These are phyloP conservation scores for Lactarius indigo DNA, from an alignment of 768 basidiomycete genomes.

Conservation along the genomic window DNA sequence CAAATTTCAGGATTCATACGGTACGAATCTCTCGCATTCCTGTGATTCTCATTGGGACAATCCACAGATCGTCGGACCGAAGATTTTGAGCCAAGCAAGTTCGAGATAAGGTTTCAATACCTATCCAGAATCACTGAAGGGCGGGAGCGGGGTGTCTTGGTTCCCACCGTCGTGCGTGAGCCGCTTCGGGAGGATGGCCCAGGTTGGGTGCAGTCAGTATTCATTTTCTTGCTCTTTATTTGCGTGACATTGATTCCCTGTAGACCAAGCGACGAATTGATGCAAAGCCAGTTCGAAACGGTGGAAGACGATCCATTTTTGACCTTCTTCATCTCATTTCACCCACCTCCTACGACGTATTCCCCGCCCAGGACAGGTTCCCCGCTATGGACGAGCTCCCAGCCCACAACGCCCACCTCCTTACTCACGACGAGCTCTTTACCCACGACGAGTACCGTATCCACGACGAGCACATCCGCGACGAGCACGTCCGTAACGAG, in stretches of 20 bases:
- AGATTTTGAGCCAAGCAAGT: neutral
- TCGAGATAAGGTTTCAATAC: conserved; percentile 10
- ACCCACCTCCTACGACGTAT: neutral
- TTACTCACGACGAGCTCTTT: neutral
- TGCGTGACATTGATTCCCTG: neutral
- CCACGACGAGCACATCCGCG: neutral
- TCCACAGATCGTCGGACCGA: conserved; percentile 2
- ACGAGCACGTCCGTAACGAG: neutral
- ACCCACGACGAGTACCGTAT: neutral
- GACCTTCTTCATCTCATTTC: conserved; percentile 13
- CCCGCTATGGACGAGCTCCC: neutral
- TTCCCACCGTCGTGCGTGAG: neutral
- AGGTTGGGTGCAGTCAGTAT: conserved; percentile 1
- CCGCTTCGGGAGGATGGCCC: conserved; percentile 2
- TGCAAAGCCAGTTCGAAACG: conserved; percentile 6
- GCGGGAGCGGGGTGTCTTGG: neutral
- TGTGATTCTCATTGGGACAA: neutral
- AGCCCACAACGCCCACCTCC: neutral
- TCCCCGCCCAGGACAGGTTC: neutral
- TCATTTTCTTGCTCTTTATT: neutral
- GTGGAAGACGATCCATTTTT: neutral
- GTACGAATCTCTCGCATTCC: neutral
- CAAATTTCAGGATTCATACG: conserved; percentile 9
- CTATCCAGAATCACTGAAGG: neutral
- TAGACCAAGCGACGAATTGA: conserved; percentile 12